phyloP scores from a whole-genome alignment of 1,284 basidiomycete genomes.

The Trametes sp. region DNA sequence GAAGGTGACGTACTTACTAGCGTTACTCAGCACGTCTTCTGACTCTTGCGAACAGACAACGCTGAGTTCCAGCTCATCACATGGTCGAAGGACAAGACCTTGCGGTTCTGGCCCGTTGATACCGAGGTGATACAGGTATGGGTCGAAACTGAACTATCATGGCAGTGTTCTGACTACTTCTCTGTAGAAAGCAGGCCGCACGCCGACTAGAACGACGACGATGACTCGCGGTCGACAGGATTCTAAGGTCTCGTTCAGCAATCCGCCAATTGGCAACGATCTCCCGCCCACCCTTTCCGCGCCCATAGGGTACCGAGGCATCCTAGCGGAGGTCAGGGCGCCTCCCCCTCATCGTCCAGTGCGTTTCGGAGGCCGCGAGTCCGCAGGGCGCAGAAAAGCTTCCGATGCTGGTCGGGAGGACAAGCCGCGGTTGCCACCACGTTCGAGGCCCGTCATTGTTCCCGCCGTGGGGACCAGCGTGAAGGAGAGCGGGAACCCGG shows the following conservation, averaged over 20 bases:
- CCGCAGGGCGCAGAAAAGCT: slow-evolving; percentile 22
- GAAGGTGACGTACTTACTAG: slow-evolving; percentile 46
- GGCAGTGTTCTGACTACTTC: background rate
- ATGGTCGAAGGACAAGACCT: slow-evolving; percentile 94
- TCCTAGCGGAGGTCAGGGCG: slow-evolving; percentile 74
- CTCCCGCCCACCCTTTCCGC: slow-evolving; percentile 60
- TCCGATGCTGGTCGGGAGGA: slow-evolving; percentile 7
- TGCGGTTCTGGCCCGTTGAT: slow-evolving; percentile 92
- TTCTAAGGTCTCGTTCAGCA: slow-evolving; percentile 43
- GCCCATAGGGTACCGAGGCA: slow-evolving; percentile 68
- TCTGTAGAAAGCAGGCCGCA: slow-evolving; percentile 35
- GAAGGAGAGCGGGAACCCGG: slow-evolving; percentile 39
- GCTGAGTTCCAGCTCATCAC: slow-evolving; percentile 93
- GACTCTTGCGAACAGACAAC: slow-evolving; percentile 51
- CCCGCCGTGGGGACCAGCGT: slow-evolving; percentile 20
- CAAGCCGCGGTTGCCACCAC: background rate
- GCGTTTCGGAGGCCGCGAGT: slow-evolving; percentile 15
- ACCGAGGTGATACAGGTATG: slow-evolving; percentile 71
- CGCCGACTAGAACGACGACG: slow-evolving; percentile 28
- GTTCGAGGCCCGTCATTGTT: slow-evolving; percentile 18
- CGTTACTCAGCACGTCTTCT: background rate
- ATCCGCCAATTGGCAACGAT: slow-evolving; percentile 39
- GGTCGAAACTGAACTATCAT: too few species aligned
- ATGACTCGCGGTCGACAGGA: slow-evolving; percentile 24
- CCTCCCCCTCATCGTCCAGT: slow-evolving; percentile 47